phyloP scores from a whole-genome alignment of 768 basidiomycete species.

The Phallus indusiatus region DNA sequence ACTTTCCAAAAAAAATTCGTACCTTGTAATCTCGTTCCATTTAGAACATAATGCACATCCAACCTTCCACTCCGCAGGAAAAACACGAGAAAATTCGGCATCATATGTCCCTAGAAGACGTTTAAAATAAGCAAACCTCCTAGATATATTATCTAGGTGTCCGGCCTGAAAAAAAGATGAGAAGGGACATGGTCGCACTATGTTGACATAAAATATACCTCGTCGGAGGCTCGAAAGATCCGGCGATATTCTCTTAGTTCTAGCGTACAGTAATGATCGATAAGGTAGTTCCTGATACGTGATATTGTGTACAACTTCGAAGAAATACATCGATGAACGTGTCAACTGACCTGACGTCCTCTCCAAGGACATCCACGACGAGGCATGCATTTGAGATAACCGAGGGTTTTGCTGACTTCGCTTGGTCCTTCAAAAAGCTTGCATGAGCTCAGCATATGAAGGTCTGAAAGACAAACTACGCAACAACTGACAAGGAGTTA shows the following conservation, averaged over 20 bases:
- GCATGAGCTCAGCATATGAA: neutral
- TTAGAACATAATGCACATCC: conserved; percentile 72
- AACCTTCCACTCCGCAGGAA: conserved; percentile 82
- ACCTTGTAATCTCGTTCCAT: conserved; percentile 91
- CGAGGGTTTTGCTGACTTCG: conserved; percentile 52
- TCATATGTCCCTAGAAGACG: conserved; percentile 80
- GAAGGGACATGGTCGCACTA: neutral
- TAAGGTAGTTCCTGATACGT: conserved; percentile 41
- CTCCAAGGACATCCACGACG: conserved; percentile 83
- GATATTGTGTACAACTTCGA: neutral
- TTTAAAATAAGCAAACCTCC: conserved; percentile 93
- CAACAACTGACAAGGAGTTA: conserved; percentile 70
- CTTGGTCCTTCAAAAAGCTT: conserved; percentile 75
- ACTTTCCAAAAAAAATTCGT: conserved; percentile 11
- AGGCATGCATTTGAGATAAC: conserved; percentile 74
- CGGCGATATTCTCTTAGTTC: conserved; percentile 94
- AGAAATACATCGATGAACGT: neutral
- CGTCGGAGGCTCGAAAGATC: conserved; percentile 87
- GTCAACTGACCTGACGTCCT: conserved; percentile 54
- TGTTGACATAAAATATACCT: conserved; percentile 31
- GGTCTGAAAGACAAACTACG: neutral
- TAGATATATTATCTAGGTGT: conserved; percentile 86
- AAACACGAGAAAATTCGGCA: conserved; percentile 72
- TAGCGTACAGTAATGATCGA: conserved; percentile 82
- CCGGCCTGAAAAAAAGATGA: conserved; percentile 40